Evolutionary conservation across 2,329 filamentous ascomycete genomes (phyloP).

Genomic region (Verticillium nonalfalfae): DNA sequence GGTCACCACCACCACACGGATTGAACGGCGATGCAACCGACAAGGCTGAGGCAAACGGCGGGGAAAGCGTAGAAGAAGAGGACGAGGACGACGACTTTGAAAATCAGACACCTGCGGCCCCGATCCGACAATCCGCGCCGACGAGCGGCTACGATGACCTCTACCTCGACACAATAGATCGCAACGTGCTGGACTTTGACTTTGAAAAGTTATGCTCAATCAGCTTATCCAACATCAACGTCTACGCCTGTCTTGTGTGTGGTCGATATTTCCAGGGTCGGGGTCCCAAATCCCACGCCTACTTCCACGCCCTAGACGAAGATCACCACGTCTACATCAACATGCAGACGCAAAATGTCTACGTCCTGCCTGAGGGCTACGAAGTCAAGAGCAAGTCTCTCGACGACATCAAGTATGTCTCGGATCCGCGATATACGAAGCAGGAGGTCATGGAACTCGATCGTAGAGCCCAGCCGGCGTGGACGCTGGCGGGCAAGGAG

Average conservation of each 20-base stretch:
- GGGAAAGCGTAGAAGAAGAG: constrained; percentile 1
- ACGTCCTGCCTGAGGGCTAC: constrained; percentile 91
- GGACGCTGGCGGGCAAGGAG: constrained; percentile 74
- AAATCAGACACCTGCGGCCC: constrained; percentile 30
- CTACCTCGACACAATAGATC: constrained; percentile 95
- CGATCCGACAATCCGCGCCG: constrained; percentile 67
- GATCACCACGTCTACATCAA: constrained; percentile 98
- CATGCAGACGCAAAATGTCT: constrained; percentile 87
- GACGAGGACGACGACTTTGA: constrained; percentile 11
- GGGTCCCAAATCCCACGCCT: constrained; percentile 90
- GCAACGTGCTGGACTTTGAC: constrained; percentile 90
- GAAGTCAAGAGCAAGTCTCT: constrained; percentile 92
- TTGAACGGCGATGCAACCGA: constrained; percentile 12
- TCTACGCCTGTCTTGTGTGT: constrained; percentile 95
- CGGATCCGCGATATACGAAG: constrained; percentile 79
- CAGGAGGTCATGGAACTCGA: constrained; percentile 78
- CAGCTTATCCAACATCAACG: constrained; percentile 95
- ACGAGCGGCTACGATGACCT: constrained; percentile 88
- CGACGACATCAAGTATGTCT: constrained; percentile 97
- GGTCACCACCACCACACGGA: constrained; percentile 14
- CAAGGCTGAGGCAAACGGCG: constrained; percentile 1
- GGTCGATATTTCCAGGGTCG: constrained; percentile 97
- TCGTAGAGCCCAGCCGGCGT: constrained; percentile 48
- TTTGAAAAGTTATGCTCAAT: constrained; percentile 98
- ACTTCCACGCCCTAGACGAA: constrained; percentile 93